These are phyloP conservation scores for Solanum clarkiae DNA, from an alignment of 257 asterid species.

Conservation along the genomic window DNA sequence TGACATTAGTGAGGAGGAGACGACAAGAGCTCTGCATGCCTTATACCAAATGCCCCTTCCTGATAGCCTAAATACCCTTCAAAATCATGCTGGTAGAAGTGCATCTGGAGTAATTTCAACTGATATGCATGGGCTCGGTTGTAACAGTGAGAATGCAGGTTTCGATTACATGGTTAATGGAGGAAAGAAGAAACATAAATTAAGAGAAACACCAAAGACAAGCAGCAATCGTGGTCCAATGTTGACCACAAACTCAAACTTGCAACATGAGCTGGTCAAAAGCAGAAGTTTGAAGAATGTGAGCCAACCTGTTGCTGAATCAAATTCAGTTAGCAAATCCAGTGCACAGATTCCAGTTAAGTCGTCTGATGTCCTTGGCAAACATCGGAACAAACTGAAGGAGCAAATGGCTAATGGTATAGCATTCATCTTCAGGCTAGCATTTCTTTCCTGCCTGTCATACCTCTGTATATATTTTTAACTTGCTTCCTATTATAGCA, in stretches of 20 bases:
- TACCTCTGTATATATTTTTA: constrained; percentile 4
- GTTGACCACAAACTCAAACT: constrained; percentile 12
- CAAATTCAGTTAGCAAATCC: constrained; percentile 16
- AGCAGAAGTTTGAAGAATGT: constrained; percentile 29
- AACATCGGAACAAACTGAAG: constrained; percentile 27
- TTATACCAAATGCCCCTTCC: constrained; percentile 31
- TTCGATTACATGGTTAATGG: constrained; percentile 12
- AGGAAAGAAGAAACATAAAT: constrained; percentile 44
- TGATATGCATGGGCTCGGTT: constrained; percentile 13
- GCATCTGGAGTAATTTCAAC: constrained; percentile 28
- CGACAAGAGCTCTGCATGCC: constrained; percentile 51
- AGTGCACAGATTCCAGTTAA: constrained; percentile 21
- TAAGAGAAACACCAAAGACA: constrained; percentile 21
- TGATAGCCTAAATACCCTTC: constrained; percentile 28
- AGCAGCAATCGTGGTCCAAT: constrained; percentile 13
- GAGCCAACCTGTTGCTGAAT: constrained; percentile 33
- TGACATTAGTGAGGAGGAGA: constrained; percentile 58
- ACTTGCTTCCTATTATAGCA: constrained; percentile 9
- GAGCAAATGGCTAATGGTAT: constrained; percentile 45
- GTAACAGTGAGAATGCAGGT: constrained; percentile 15
- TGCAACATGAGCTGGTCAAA: constrained; percentile 24
- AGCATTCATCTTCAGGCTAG: constrained; percentile 9
- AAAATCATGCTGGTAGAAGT: constrained; percentile 24
- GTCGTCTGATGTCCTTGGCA: constrained; percentile 16
- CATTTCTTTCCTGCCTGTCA: constrained; percentile 7